Evolutionary conservation across 257 asterid species (phyloP), one percentile per base, ranked within the genome.

Genomic region (Datura wrightii): DNA sequence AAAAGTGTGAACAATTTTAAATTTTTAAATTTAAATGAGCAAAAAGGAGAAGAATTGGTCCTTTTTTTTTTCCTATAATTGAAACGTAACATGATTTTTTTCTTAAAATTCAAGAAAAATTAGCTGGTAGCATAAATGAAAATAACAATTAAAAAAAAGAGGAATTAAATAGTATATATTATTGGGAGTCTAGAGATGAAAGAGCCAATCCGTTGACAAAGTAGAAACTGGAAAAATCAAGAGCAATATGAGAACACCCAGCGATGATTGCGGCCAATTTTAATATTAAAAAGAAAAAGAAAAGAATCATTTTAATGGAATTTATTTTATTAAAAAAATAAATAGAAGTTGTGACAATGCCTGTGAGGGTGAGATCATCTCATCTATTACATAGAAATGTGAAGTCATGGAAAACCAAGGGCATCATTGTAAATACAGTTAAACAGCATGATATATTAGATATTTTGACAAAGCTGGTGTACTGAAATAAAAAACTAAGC

Each of bases 201-300:
- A 81, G 85, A 86, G 11, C 41, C 59, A 9, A 62, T 18, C 65
- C 84, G 90, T 88, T 91, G 94, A 90, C 91, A 31, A 48, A 72
- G 8, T 86, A 50, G 83, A 87, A 89, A 86, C 81, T 85, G 82
- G n/a, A 80, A 59, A 74, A 46, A 74, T 48, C 39, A 80, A 56
- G n/a, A 19, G 34, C 18, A 36, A 48, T 48, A 70, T 53, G 80
- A 80, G 88, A 86, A 92, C 86, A 39, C 89, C 53, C 89, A 14
- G 91, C 97, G 95, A 89, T 90, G 90, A 92, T 90, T 92, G 94
- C 95, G 92, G 92, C 92, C 85, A 85, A 76, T 84, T 66, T 66
- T 16, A 6, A 39, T 3, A 3, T 39, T 70, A 36, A 36, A 36
- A 72, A 24, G 31, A 24, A 46, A 14, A 42, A 72, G 56, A 24